A percentile compares a stretch with the other conserved stretches of the same genome.
phyloP scores from a whole-genome alignment of 768 basidiomycete species.

The Gautieria morchelliformis region DNA sequence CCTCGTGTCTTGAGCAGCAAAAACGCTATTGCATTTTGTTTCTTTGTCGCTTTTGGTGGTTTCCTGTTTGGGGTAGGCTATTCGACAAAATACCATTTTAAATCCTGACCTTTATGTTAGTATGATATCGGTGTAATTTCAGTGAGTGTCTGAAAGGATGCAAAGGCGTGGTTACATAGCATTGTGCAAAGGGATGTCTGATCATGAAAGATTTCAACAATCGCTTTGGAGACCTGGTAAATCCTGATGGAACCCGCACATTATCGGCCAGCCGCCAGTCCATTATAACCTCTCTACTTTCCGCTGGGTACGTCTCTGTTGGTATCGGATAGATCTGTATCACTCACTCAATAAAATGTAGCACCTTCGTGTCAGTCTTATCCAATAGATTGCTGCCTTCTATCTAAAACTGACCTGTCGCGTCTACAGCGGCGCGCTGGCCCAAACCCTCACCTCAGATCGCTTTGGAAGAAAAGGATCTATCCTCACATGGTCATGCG shows the following conservation, averaged over 20 bases:
- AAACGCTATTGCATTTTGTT: conserved; percentile 52
- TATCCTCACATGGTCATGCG: conserved; percentile 64
- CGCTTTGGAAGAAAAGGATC: conserved; percentile 62
- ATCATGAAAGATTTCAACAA: conserved; percentile 71
- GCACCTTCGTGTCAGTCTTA: conserved; percentile 42
- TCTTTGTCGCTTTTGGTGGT: conserved; percentile 68
- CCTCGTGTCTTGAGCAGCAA: conserved; percentile 25
- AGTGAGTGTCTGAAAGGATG: conserved; percentile 25
- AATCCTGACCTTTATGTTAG: conserved; percentile 18
- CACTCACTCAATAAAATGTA: conserved; percentile 11
- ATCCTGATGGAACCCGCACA: conserved; percentile 34
- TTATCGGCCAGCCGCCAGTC: conserved; percentile 59
- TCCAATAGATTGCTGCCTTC: not conserved
- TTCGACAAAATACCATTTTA: not conserved
- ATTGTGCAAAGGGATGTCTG: conserved; percentile 48
- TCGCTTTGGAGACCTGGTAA: conserved; percentile 48
- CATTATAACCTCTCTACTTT: conserved; percentile 70
- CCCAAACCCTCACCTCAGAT: conserved; percentile 67
- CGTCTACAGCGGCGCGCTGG: conserved; percentile 44
- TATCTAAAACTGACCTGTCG: not conserved
- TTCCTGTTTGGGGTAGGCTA: conserved; percentile 9
- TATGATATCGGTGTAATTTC: conserved; percentile 76
- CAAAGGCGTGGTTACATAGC: not conserved
- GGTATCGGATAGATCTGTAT: not conserved
- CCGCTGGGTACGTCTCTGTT: conserved; percentile 48